These are phyloP conservation scores for Phytophthora fragariaefolia DNA, from an alignment of 352 stramenopile genomes.

Conservation along the genomic window DNA sequence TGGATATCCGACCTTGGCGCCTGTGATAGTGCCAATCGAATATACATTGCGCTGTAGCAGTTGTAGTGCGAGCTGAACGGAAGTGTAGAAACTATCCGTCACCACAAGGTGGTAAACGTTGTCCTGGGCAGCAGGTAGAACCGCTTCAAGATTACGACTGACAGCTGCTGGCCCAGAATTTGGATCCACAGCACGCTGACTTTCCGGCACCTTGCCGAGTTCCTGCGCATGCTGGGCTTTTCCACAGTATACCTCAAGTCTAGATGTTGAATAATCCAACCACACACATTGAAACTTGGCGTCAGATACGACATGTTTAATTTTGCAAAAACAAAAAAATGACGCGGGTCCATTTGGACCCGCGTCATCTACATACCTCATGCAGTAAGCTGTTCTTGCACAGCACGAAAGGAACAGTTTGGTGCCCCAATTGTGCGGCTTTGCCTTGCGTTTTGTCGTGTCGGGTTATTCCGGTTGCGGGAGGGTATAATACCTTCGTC, in stretches of 20 bases:
- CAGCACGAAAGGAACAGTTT: slow-evolving; percentile 21
- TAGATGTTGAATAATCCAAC: slow-evolving; percentile 7
- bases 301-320: slow-evolving; percentile 15
- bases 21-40: slow-evolving; percentile 14
- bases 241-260: slow-evolving; percentile 16
- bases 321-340: slow-evolving; percentile 10
- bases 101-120: too few species aligned
- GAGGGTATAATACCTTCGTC: neutral
- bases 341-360: neutral
- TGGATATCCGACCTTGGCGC: neutral
- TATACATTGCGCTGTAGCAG: slow-evolving; percentile 20
- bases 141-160: slow-evolving; percentile 2
- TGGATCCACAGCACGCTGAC: slow-evolving; percentile 3
- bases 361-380: slow-evolving; percentile 2
- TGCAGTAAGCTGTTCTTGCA: slow-evolving; percentile 6
- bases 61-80: too few species aligned
- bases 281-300: neutral
- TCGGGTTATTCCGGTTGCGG: neutral
- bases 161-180: slow-evolving; percentile 9
- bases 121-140: too few species aligned
- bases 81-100: too few species aligned
- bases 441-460: too few species aligned
- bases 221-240: too few species aligned
- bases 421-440: slow-evolving; percentile 5
- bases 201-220: neutral